Base-by-base conservation (phyloP, 1,284 basidiomycete genomes). In the Cryptococcus depauperatus region DNA sequence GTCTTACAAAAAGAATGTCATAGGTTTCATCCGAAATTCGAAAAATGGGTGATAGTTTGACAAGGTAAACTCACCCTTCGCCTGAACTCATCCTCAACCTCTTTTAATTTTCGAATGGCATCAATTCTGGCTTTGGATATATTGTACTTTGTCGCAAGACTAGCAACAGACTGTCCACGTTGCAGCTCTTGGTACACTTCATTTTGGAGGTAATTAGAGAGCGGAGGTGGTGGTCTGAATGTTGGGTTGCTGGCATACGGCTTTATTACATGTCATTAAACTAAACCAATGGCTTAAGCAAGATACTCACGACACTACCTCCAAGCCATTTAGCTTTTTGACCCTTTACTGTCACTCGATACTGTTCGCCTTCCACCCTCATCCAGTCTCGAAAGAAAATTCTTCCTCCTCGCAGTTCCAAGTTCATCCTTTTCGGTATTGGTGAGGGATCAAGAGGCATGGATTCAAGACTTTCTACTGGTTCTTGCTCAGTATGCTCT, bases 1-100 rank as follows among this genome's bases (percentile, higher is more conserved):
- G 67, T 69, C 67, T 70, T 68, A 65, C 64, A 62, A 64, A 69
- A 66, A 62, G 61, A 65, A 70, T 69, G 67, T 69, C 67, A 68
- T 67, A 57, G 53, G 58, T 64, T 64, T 67, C 66, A 67, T 68
- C 64, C 41, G 55, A 53, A 46, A 52, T 11, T 38, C 28, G 28
- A 10, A 11, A 8, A n/a, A 10, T 26, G 33, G 40, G 28, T 5
- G 11, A 16, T 13, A 29, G 21, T 28, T 7, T 19, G 44, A 30
- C 7, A 16, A 42, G 18, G 21, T 39, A 38, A 6, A 62, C 69
- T 59, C 44, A 71, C 69, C 59, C 69, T 61, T 45, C 65, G 55
- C 21, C 43, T 50, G 47, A 61, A 66, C 47, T 68, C 65, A 23
- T 46, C 51, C 54, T 71, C 69, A 33, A 66, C 54, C 22, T 55